Conservation (phyloP, 495 filamentous ascomycete species). For the Patellaria atrata region DNA sequence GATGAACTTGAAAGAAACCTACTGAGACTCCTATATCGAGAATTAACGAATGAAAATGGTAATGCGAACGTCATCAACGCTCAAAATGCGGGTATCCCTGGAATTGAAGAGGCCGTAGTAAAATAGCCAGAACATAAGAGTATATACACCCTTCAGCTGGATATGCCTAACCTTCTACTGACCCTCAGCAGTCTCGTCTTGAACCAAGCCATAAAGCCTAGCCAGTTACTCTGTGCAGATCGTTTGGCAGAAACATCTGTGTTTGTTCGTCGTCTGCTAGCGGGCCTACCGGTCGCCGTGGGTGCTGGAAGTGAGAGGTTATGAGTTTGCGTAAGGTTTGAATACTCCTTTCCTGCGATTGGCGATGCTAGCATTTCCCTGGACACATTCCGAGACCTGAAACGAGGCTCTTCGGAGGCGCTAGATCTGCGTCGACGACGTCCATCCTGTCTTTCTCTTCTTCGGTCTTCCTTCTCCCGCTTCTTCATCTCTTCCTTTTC, state of each 20-base stretch:
- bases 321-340: constrained; percentile 13
- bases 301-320: constrained; percentile 11
- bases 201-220: constrained; percentile 23
- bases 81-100: too few species aligned
- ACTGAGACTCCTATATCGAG: too few species aligned
- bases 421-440: constrained; percentile 18
- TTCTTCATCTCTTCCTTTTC: constrained; percentile 40
- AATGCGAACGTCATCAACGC: too few species aligned
- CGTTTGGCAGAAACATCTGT: constrained; percentile 12
- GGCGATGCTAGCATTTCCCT: constrained; percentile 9
- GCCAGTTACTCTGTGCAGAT: constrained; percentile 20
- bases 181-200: constrained; percentile 21
- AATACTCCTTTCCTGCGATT: constrained; percentile 17
- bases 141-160: too few species aligned
- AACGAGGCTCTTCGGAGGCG: constrained; percentile 5
- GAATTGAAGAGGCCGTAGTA: too few species aligned
- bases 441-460: constrained; percentile 23
- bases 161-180: constrained; percentile 8
- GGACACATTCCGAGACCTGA: constrained; percentile 4
- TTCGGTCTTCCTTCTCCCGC: constrained; percentile 24
- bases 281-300: constrained; percentile 6
- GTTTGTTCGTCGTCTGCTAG: constrained; percentile 7
- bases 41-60: too few species aligned
- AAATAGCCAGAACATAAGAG: too few species aligned
- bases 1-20: too few species aligned